A percentile compares a stretch with the other conserved stretches of the same genome.
Conservation (phyloP, 305 asterid genomes). For the Fraxinus dipetala region DNA sequence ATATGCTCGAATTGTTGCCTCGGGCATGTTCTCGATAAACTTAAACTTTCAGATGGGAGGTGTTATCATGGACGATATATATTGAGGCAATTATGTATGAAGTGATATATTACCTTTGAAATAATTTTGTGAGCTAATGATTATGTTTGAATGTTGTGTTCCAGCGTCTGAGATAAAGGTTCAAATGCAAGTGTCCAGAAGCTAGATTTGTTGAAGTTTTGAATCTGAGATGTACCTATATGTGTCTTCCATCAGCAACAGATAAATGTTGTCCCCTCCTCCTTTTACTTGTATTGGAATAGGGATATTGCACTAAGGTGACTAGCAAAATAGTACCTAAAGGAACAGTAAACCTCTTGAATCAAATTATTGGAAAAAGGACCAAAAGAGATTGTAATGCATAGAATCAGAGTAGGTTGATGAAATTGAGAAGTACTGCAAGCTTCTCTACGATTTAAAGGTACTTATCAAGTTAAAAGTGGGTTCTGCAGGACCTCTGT, state of each 20-base stretch:
- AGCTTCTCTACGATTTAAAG: neutral
- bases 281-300: neutral
- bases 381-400: neutral
- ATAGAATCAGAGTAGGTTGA: neutral
- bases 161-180: neutral
- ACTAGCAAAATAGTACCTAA: neutral
- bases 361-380: neutral
- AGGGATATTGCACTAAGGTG: neutral
- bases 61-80: neutral
- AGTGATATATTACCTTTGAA: neutral
- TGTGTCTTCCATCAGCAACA: neutral
- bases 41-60: neutral
- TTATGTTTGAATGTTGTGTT: neutral
- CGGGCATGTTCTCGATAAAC: neutral
- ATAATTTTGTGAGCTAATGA: neutral
- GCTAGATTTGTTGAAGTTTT: neutral
- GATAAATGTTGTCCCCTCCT: neutral
- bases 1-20: neutral
- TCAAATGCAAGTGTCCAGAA: neutral
- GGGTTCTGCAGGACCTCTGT: neutral
- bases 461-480: neutral
- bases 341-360: neutral
- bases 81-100: neutral
- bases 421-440: neutral
- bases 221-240: neutral